phyloP scores from a whole-genome alignment of 495 filamentous ascomycete species.

The Niebla homalea region DNA sequence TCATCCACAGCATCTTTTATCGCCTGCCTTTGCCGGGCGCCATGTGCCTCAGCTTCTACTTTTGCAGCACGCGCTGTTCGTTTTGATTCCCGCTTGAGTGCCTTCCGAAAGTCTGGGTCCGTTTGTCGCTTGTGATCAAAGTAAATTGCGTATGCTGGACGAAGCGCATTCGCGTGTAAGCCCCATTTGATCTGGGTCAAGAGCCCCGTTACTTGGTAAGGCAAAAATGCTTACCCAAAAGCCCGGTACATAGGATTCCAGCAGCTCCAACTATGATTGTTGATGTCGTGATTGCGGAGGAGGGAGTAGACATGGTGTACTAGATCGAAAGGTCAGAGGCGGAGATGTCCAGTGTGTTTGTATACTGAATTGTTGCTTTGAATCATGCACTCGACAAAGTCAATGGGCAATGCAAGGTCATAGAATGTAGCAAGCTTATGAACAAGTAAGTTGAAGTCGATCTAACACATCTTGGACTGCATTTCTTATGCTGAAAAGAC shows the following conservation, averaged over 20 bases:
- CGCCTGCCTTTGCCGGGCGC: slow-evolving; percentile 51
- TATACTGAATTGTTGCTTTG: too few species aligned
- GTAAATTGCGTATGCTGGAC: slow-evolving; percentile 68
- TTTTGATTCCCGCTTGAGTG: slow-evolving; percentile 70
- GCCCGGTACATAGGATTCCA: slow-evolving; percentile 60
- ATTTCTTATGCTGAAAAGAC: too few species aligned
- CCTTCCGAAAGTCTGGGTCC: slow-evolving; percentile 74
- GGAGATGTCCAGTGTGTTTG: too few species aligned
- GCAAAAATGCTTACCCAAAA: slow-evolving; percentile 47
- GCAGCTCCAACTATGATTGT: slow-evolving; percentile 61
- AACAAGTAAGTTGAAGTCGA: too few species aligned
- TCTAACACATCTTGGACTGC: too few species aligned
- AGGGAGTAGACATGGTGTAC: slow-evolving; percentile 2
- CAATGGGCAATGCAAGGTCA: too few species aligned
- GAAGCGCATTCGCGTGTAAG: background rate
- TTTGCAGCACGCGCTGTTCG: slow-evolving; percentile 61
- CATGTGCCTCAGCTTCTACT: slow-evolving; percentile 57
- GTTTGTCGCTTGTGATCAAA: slow-evolving; percentile 88
- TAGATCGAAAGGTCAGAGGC: too few species aligned
- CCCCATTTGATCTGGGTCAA: background rate
- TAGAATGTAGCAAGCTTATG: too few species aligned
- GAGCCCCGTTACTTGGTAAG: background rate
- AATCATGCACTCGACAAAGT: too few species aligned
- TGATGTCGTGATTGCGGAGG: slow-evolving; percentile 38
- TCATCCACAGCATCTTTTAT: slow-evolving; percentile 60